Evolutionary conservation across 495 filamentous ascomycete genomes (phyloP).

Genomic region (Podospora australis): DNA sequence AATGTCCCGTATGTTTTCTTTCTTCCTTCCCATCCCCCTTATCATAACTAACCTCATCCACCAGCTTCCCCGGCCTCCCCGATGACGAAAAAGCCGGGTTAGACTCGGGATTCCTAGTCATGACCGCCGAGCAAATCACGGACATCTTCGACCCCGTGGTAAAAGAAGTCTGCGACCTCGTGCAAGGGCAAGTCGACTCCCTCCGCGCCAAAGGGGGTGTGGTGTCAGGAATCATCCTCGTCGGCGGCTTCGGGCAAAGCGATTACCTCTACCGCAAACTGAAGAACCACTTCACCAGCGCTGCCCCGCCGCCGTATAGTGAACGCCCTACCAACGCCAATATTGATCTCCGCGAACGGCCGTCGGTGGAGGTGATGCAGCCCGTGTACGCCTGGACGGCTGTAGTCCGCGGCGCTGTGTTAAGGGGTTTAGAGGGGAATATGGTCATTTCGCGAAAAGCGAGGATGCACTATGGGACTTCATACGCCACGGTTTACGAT

Average conservation of each 20-base stretch:
- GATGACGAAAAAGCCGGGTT: constrained; percentile 59
- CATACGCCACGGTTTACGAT: constrained; percentile 69
- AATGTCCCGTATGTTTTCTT: constrained; percentile 51
- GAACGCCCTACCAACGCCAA: constrained; percentile 54
- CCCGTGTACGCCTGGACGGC: constrained; percentile 72
- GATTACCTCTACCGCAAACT: constrained; percentile 61
- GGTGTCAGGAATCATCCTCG: constrained; percentile 61
- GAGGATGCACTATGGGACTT: constrained; percentile 71
- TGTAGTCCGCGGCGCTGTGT: constrained; percentile 62
- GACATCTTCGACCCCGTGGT: constrained; percentile 62
- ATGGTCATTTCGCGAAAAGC: constrained; percentile 62
- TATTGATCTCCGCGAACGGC: constrained; percentile 31
- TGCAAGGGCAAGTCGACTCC: constrained; percentile 53
- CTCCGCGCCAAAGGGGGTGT: constrained; percentile 55
- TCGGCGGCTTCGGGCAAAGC: constrained; percentile 65
- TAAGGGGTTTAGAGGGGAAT: constrained; percentile 62
- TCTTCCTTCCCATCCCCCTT: not conserved
- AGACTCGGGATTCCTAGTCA: constrained; percentile 58
- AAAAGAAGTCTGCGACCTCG: constrained; percentile 53
- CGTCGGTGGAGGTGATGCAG: constrained; percentile 65
- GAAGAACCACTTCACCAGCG: constrained; percentile 57
- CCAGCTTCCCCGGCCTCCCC: constrained; percentile 59
- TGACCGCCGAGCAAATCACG: constrained; percentile 54
- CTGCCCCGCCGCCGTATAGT: constrained; percentile 59
- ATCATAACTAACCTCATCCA: not conserved